Base-by-base conservation (phyloP, 2,329 filamentous ascomycete genomes). In the Fusarium chuoi region DNA sequence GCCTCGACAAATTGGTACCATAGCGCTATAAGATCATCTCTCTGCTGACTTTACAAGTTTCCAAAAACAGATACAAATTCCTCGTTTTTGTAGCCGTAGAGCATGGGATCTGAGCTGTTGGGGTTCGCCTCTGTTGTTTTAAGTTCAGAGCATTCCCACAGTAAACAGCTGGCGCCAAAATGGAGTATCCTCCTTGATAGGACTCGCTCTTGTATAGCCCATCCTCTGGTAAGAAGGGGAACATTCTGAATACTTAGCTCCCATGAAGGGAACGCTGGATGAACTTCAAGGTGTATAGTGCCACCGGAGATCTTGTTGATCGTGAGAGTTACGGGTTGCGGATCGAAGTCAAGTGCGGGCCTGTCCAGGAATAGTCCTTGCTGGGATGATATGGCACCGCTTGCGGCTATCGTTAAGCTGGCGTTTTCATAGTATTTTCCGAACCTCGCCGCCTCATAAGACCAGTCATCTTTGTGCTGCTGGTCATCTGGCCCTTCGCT, bases 401-500 rank as follows among this genome's bases (percentile, higher is more conserved):
- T 66, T n/a, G 52, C 35, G 5, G 62, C 52, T 6, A 66, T 60
- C 24, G 65, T 68, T 4, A 66, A 20, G 10, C 10, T 20, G 2
- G 62, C 39, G 7, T 60, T 66, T 28, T 54, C 33, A 11, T 68
- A 66, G 18, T 66, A 60, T 13, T 59, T n/a, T 13, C 65, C 62
- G 7, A 67, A 66, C n/a, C 52, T 52, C 4, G 28, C 45, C 5
- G 65, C 62, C 14, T 66, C 65, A 5, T 52, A 33, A 5, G 62
- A 44, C 62, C 52, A 67, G n/a, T 66, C 62, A 12, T 28, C 28
- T 28, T 24, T 51, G 8, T 60, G 52, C 10, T 7, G 13, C 6
- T 13, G 1, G 24, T 67, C 52, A n/a, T 60, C 39, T 7, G 33
- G 35, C 3, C 62, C 45, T 35, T 41, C 38, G 7, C 35, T 60